A percentile compares a stretch with the other conserved stretches of the same genome.
phyloP scores from a whole-genome alignment of 768 basidiomycete genomes.

The Suillus tomentosus region DNA sequence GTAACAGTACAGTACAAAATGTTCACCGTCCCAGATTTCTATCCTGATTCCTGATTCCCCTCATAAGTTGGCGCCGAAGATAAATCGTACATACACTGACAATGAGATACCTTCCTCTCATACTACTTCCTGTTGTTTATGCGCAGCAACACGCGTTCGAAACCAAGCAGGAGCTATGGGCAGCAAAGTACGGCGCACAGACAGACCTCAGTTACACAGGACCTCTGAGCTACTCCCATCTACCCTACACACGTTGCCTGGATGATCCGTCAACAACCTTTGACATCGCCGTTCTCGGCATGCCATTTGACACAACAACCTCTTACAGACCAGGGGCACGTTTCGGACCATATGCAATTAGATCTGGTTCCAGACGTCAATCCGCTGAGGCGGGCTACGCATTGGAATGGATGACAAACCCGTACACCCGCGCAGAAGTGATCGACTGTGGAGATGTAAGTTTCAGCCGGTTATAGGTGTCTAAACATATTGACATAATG shows the following conservation, averaged over 20 bases:
- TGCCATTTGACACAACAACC: conserved; percentile 70
- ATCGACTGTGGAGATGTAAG: conserved; percentile 82
- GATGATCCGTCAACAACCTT: conserved; percentile 52
- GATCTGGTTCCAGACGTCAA: conserved; percentile 67
- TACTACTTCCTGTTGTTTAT: conserved; percentile 4
- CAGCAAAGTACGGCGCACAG: conserved; percentile 64
- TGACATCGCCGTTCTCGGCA: conserved; percentile 74
- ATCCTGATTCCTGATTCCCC: neutral
- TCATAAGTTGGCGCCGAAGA: neutral
- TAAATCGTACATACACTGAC: neutral
- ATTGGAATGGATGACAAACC: conserved; percentile 62
- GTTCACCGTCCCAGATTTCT: neutral
- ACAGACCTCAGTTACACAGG: conserved; percentile 71
- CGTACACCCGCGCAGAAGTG: conserved; percentile 56
- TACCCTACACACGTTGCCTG: conserved; percentile 70
- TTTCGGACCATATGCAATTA: conserved; percentile 79
- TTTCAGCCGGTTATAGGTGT: neutral
- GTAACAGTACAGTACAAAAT: neutral
- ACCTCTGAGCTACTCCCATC: conserved; percentile 74
- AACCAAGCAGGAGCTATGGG: conserved; percentile 44
- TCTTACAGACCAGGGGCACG: conserved; percentile 60
- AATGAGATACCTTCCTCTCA: conserved; percentile 9
- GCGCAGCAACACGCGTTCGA: conserved; percentile 10
- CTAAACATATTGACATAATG: neutral
- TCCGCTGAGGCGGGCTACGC: conserved; percentile 58